These are phyloP conservation scores for Lactarius sp. DNA, from an alignment of 768 basidiomycete genomes.

Conservation along the genomic window DNA sequence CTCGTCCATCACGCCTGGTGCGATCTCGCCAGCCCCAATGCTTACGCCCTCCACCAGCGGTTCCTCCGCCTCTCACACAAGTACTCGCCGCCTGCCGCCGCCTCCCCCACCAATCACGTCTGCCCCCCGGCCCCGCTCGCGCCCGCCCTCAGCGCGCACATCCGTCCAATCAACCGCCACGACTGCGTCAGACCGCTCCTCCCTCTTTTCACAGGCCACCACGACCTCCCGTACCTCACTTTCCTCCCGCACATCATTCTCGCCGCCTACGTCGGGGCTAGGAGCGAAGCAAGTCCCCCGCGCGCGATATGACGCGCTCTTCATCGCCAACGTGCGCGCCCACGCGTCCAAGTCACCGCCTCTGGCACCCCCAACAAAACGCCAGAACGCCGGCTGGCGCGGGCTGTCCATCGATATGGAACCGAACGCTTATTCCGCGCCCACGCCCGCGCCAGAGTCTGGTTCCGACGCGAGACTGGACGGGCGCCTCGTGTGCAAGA, in stretches of 20 bases:
- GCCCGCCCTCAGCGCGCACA: slow-evolving; percentile 30
- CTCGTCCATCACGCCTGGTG: slow-evolving; percentile 39
- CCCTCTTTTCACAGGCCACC: slow-evolving; percentile 40
- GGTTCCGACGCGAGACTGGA: slow-evolving; percentile 43
- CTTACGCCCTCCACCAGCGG: slow-evolving; percentile 5
- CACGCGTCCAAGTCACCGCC: slow-evolving; percentile 31
- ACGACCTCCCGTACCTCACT: slow-evolving; percentile 43
- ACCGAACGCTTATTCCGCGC: slow-evolving; percentile 33
- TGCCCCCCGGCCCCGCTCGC: slow-evolving; percentile 13
- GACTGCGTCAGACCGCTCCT: slow-evolving; percentile 24
- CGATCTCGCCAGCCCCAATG: slow-evolving; percentile 31
- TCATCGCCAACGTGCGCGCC: slow-evolving; percentile 27
- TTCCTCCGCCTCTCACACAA: slow-evolving; percentile 3
- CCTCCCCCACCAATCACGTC: not conserved
- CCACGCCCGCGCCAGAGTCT: slow-evolving; percentile 31
- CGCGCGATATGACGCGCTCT: slow-evolving; percentile 32
- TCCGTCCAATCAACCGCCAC: slow-evolving; percentile 34
- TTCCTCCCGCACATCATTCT: slow-evolving; percentile 24
- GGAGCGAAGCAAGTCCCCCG: slow-evolving; percentile 26
- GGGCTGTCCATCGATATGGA: slow-evolving; percentile 61
- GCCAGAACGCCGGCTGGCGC: slow-evolving; percentile 65
- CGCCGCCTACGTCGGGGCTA: not conserved
- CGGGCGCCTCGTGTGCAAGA: slow-evolving; percentile 48
- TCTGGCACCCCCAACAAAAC: slow-evolving; percentile 36
- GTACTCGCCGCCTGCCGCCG: slow-evolving; percentile 14